phyloP scores from a whole-genome alignment of 768 basidiomycete species.

The Pulveroboletus ravenelii region DNA sequence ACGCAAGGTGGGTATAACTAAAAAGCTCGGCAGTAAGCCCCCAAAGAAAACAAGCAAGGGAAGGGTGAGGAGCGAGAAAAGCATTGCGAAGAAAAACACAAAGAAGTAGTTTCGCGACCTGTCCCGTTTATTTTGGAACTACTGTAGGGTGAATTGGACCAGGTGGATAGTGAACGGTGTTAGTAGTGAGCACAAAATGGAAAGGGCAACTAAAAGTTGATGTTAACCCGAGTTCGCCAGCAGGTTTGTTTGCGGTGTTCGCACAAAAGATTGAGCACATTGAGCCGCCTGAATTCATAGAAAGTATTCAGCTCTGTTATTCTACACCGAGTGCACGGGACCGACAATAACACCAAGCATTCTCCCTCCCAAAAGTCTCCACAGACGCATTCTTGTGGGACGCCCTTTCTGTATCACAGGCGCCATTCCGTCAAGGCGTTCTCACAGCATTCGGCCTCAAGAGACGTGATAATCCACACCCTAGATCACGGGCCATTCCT shows the following conservation, averaged over 20 bases:
- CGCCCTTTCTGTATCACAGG: background rate
- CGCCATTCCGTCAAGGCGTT: background rate
- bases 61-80: conserved; percentile 52
- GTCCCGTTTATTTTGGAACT: background rate
- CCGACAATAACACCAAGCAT: too few relatives aligned
- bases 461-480: background rate
- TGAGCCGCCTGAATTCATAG: too few relatives aligned
- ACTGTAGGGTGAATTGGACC: background rate
- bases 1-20: conserved; percentile 35
- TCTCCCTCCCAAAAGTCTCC: too few relatives aligned
- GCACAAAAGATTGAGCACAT: too few relatives aligned
- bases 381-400: too few relatives aligned
- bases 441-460: background rate
- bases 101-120: conserved; percentile 42
- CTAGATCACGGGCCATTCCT: conserved; percentile 69
- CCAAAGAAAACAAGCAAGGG: conserved; percentile 35
- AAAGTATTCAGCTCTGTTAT: too few relatives aligned
- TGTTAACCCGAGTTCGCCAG: too few relatives aligned
- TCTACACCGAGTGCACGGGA: too few relatives aligned
- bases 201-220: background rate
- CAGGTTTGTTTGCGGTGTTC: too few relatives aligned
- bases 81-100: conserved; percentile 47
- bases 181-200: background rate
- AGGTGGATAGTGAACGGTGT: background rate
- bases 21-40: conserved; percentile 16